phyloP scores from a whole-genome alignment of 192 early-diverging fungal genomes.

The Entomortierella beljakovae region DNA sequence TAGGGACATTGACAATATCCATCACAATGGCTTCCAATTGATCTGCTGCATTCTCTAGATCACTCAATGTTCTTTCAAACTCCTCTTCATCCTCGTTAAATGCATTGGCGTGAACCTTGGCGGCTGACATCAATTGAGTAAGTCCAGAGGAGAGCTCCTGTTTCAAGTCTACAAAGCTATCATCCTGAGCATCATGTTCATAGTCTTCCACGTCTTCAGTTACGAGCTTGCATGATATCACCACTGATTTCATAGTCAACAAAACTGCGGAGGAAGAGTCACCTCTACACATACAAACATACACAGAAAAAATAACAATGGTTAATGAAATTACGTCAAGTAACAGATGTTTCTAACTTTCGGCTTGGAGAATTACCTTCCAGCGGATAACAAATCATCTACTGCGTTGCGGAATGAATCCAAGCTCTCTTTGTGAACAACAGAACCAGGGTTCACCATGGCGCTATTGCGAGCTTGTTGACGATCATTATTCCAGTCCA shows the following conservation, averaged over 20 bases:
- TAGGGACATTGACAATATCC: slow-evolving; percentile 75
- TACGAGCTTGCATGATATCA: slow-evolving; percentile 85
- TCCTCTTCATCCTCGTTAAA: slow-evolving; percentile 64
- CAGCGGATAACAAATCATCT: slow-evolving; percentile 81
- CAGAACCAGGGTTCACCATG: slow-evolving; percentile 76
- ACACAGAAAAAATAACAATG: not conserved
- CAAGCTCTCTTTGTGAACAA: slow-evolving; percentile 74
- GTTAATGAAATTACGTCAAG: not conserved
- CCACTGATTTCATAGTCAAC: slow-evolving; percentile 86
- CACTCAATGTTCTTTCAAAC: slow-evolving; percentile 65
- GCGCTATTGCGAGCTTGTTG: slow-evolving; percentile 69
- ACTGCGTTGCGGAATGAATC: slow-evolving; percentile 66
- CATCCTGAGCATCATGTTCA: slow-evolving; percentile 66
- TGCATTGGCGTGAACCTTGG: slow-evolving; percentile 82
- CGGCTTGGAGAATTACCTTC: slow-evolving; percentile 69
- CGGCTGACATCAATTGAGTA: slow-evolving; percentile 75
- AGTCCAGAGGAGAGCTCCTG: slow-evolving; percentile 72
- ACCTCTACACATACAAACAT: slow-evolving; percentile 54
- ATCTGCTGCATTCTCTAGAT: slow-evolving; percentile 86
- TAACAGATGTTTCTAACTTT: not conserved
- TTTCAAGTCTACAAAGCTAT: slow-evolving; percentile 67
- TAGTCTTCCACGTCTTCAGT: slow-evolving; percentile 85
- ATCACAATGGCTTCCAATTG: slow-evolving; percentile 84
- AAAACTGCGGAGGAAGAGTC: slow-evolving; percentile 79
- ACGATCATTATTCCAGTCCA: slow-evolving; percentile 60